Evolutionary conservation across 768 basidiomycete genomes (phyloP).

Genomic region (Auriscalpium microsporum): DNA sequence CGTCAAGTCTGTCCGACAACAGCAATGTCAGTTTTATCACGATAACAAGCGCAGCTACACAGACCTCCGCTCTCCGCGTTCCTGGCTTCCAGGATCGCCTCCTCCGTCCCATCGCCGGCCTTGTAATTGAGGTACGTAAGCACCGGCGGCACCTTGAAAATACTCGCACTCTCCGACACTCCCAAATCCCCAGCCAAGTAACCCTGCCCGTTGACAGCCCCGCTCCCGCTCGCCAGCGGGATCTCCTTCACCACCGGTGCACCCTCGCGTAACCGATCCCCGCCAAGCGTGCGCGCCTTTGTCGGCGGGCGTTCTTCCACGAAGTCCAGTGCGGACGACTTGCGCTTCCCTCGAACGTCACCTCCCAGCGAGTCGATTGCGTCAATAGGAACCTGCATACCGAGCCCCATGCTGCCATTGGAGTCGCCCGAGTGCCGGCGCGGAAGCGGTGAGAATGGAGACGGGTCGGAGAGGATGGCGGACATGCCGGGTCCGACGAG

Average conservation of each 20-base stretch:
- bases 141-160: constrained; percentile 25
- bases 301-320: constrained; percentile 25
- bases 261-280: constrained; percentile 48
- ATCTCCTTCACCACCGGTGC: constrained; percentile 45
- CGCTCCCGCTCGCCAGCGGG: constrained; percentile 2
- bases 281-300: constrained; percentile 57
- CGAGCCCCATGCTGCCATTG: constrained; percentile 42
- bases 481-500: constrained; percentile 7
- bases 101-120: constrained; percentile 53
- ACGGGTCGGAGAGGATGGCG: constrained; percentile 9
- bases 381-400: constrained; percentile 42
- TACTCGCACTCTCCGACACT: constrained; percentile 7
- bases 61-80: constrained; percentile 65
- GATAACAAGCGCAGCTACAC: constrained; percentile 15
- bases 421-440: constrained; percentile 35
- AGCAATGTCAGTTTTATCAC: not conserved
- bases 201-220: not conserved
- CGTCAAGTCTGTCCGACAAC: constrained; percentile 38
- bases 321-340: constrained; percentile 36
- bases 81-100: constrained; percentile 64
- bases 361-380: constrained; percentile 25
- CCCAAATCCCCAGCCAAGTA: not conserved
- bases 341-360: constrained; percentile 40
- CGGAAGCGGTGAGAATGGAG: constrained; percentile 1
- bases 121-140: constrained; percentile 50